Evolutionary conservation across 1,284 basidiomycete species (phyloP), one percentile per base, ranked within the genome.

Genomic region (Schizophyllum commune): DNA sequence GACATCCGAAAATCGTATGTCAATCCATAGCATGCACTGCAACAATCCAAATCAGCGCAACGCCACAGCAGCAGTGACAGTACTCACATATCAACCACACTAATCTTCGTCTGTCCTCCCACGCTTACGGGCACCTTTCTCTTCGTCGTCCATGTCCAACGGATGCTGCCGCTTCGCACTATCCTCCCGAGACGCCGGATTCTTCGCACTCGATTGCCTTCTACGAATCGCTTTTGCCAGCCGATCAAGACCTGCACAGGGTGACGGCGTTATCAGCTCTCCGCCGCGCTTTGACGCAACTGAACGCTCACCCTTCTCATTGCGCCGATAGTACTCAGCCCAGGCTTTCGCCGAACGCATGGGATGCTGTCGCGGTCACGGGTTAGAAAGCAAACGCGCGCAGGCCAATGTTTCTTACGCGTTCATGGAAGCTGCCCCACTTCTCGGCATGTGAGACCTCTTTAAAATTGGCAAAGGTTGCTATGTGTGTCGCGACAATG

Each of bases 271-370:
- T 39, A 39, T 39, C 34, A 39, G 34, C 34, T 7, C 34, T 7
- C 34, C 34, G n/a, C 34, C 6, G 34, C 34, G 34, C 34, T 39
- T 39, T 39, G 34, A 39, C 34, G 13, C 34, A 39, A 13, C 34
- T 52, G 51, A 62, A 32, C 22, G 9, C 72, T 56, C 70, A 86
- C 86, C 73, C 64, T 70, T 63, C 67, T 82, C 77, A 64, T 81
- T 74, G 60, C 72, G 73, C 33, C 83, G 77, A 67, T 83, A 86
- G 64, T 79, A 82, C 68, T 86, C 83, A 17, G 71, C 75, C 84
- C 86, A 89, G 4, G 85, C 77, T 65, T 81, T 84, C 4, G 71
- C 68, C 27, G 81, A 77, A 63, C 87, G 76, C 68, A 80, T 79
- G 47, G 80, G 74, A 67, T 82, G 75, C 80, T 81, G 52, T 11